A percentile compares a stretch with the other conserved stretches of the same genome.
Conservation (phyloP, 2,329 filamentous ascomycete species). For the Sporothrix phasma region DNA sequence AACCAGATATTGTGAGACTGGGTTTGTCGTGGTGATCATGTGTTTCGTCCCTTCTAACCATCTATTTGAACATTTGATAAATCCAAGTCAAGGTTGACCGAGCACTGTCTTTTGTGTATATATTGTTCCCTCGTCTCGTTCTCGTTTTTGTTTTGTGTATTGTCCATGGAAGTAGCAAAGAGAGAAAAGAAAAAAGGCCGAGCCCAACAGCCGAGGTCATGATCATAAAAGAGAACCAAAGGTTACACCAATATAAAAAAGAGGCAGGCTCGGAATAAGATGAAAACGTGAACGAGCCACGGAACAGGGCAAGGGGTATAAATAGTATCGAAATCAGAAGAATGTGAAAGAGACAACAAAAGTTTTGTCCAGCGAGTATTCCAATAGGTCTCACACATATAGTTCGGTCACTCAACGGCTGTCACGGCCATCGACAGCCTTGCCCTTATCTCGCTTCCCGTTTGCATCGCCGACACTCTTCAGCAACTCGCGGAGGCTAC, state of each 20-base stretch:
- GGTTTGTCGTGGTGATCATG: too few relatives aligned
- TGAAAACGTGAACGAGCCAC: neutral
- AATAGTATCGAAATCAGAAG: conserved; percentile 3
- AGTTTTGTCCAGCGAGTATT: neutral
- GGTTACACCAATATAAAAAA: conserved; percentile 10
- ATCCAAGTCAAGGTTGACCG: neutral
- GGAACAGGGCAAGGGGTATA: neutral
- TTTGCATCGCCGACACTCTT: conserved; percentile 27
- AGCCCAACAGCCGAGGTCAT: neutral
- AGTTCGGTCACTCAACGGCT: neutral
- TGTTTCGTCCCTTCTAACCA: too few relatives aligned
- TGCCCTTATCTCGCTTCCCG: conserved; percentile 21
- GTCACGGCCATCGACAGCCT: conserved; percentile 17
- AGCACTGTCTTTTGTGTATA: neutral
- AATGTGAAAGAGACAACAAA: neutral
- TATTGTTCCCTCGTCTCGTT: neutral
- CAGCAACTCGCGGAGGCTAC: conserved; percentile 44
- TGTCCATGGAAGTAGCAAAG: neutral
- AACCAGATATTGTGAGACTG: too few relatives aligned
- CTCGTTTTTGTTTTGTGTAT: conserved; percentile 2
- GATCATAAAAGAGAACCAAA: conserved; percentile 1
- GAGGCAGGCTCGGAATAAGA: neutral
- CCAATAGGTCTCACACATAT: neutral
- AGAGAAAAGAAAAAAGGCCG: neutral
- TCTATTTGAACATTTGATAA: too few relatives aligned